Evolutionary conservation across 208 protist genomes (phyloP).

Genomic region (Leishmania major): DNA sequence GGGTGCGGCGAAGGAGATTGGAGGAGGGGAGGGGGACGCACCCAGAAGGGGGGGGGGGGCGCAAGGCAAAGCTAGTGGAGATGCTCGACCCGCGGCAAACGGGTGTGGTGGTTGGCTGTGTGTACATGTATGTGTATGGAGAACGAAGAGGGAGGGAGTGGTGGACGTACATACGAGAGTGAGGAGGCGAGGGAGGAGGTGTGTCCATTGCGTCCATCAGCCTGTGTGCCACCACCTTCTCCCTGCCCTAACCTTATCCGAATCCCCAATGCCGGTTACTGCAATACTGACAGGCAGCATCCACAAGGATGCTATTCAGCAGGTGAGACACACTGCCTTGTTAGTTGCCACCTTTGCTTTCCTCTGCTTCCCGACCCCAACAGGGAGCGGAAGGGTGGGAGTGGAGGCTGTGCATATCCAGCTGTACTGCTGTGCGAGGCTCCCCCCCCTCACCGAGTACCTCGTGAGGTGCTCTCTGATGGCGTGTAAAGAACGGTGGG

Average conservation of each 20-base stretch:
- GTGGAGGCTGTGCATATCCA: neutral
- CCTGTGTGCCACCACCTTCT: neutral
- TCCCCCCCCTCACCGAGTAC: neutral
- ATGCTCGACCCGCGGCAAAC: neutral
- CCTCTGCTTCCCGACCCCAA: neutral
- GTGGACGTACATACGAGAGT: neutral
- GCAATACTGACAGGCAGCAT: neutral
- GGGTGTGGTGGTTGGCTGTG: neutral
- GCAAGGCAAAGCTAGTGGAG: neutral
- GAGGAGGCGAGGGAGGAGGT: neutral
- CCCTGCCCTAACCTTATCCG: neutral
- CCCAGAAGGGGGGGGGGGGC: neutral
- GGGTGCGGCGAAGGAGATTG: neutral
- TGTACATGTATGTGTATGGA: neutral
- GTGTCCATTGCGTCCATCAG: neutral
- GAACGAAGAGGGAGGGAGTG: neutral
- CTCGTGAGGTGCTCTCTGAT: neutral
- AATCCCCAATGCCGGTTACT: neutral
- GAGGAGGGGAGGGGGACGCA: neutral
- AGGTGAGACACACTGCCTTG: neutral
- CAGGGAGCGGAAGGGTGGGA: conserved; percentile 7
- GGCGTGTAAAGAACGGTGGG: neutral
- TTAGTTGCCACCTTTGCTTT: neutral
- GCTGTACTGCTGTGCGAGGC: neutral
- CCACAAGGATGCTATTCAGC: neutral